Base-by-base conservation (phyloP, 768 basidiomycete species). In the Xerocomellus intermedius region DNA sequence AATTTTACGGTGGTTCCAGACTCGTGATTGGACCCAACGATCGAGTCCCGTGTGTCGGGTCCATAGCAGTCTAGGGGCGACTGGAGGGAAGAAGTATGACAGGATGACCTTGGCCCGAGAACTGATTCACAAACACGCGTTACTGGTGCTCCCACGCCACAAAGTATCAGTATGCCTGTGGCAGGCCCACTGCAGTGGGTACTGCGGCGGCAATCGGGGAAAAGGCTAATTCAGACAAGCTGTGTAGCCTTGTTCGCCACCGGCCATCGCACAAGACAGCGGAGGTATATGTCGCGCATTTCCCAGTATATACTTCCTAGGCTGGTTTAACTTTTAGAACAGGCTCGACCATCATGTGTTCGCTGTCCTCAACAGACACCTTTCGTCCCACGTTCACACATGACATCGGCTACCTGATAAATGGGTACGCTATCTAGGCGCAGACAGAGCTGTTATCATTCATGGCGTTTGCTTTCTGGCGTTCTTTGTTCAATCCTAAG, bases 391-490 rank as follows among this genome's bases (percentile, higher is more conserved):
- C 41, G 50, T 38, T 42, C 35, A 22, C 50, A 32, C 50, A 38
- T 17, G 38, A 22, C 9, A 56, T 17, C 28, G 41, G 5, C 14
- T 38, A 44, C 10, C 37, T 53, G 52, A 41, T 43, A 17, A n/a
- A 37, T 37, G 13, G 13, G 36, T 6, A 5, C 17, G 36, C 6
- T 37, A 35, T 13, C 33, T 28, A 28, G 26, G 7, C 26, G 8
- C 26, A 28, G 26, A 1, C 26, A 28, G 26, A 1, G 26, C 5
- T 8, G 26, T 8, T 28, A 8, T 28, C 5, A 28, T 8, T 28
- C 26, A 28, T 8, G 44, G 32, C 24, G 8, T 60, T 47, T 22
- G 19, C 56, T 43, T 56, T 56, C 33, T 54, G 52, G 46, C 30
- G 7, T 17, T 55, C 48, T 2, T 21, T 51, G 33, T n/a, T 58